Conservation (phyloP, 108 stramenopile species). For the Craspedostauros australis region DNA sequence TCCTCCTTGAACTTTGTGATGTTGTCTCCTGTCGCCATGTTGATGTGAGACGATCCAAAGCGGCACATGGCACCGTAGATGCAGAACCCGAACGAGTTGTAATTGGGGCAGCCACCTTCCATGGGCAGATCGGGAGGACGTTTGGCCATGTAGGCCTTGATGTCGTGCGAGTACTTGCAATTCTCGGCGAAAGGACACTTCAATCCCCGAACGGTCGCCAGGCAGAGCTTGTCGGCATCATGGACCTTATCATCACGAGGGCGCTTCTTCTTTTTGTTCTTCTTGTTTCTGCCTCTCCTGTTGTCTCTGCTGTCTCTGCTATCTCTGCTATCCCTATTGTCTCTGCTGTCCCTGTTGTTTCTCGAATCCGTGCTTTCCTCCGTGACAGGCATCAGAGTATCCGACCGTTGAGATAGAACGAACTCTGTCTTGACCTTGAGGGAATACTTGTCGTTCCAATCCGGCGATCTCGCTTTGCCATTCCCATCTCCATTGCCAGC, state of each 20-base stretch:
- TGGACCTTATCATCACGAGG: slow-evolving; percentile 57
- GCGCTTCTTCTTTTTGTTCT: slow-evolving; percentile 67
- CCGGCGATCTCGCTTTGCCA: too few species aligned
- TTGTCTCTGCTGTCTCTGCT: slow-evolving; percentile 3
- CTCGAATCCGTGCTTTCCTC: too few species aligned
- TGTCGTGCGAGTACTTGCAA: slow-evolving; percentile 82
- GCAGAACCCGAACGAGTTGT: slow-evolving; percentile 50
- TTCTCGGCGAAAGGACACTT: slow-evolving; percentile 42
- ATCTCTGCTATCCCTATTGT: slow-evolving; percentile 1
- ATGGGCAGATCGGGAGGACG: slow-evolving; percentile 51
- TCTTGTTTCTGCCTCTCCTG: slow-evolving; percentile 21
- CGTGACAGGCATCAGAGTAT: slow-evolving; percentile 18
- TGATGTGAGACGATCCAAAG: slow-evolving; percentile 60
- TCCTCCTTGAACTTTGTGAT: slow-evolving; percentile 7
- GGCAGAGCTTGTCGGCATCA: slow-evolving; percentile 49
- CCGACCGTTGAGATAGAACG: slow-evolving; percentile 24
- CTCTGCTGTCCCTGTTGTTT: slow-evolving; percentile 14
- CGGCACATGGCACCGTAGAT: slow-evolving; percentile 71
- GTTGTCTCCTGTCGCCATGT: slow-evolving; percentile 66
- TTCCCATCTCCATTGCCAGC: too few species aligned
- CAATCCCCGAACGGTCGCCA: slow-evolving; percentile 45
- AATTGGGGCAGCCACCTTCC: slow-evolving; percentile 52
- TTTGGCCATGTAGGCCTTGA: slow-evolving; percentile 54
- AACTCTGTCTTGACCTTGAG: slow-evolving; percentile 52
- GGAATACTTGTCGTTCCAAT: slow-evolving; percentile 12